Conservation (phyloP, 306 rosid genomes). For the Rubus idaeus region DNA sequence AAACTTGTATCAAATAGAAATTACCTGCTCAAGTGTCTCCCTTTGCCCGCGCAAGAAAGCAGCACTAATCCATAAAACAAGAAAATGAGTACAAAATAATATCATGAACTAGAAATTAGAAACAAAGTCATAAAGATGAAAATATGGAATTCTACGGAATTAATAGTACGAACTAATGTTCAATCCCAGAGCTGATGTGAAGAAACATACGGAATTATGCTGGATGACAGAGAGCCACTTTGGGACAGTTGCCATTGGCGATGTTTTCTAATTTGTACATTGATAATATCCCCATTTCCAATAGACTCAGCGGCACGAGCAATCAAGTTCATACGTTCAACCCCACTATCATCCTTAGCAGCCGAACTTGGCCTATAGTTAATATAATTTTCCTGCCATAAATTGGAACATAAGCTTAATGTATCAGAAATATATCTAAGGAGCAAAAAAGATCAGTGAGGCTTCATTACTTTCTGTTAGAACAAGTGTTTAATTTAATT, state of each 20-base stretch:
- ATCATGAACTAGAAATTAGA: conserved; percentile 16
- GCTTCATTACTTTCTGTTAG: not conserved
- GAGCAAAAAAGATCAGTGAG: not conserved
- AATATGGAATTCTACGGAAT: not conserved
- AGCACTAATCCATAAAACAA: conserved; percentile 50
- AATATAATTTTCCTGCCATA: conserved; percentile 85
- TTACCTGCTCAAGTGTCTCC: conserved; percentile 79
- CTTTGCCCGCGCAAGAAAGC: conserved; percentile 82
- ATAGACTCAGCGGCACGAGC: conserved; percentile 94
- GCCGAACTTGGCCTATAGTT: conserved; percentile 75
- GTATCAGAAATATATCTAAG: not conserved
- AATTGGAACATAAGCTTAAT: conserved; percentile 3
- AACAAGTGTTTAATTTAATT: not conserved
- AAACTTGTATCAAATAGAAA: conserved; percentile 27
- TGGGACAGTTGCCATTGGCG: conserved; percentile 99
- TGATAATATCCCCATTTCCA: conserved; percentile 87
- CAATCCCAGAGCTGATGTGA: conserved; percentile 19
- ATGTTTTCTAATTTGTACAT: conserved; percentile 90
- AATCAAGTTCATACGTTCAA: conserved; percentile 76
- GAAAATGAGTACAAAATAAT: conserved; percentile 20
- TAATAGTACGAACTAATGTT: not conserved
- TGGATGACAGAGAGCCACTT: conserved; percentile 69
- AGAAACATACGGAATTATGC: conserved; percentile 81
- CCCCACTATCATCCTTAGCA: conserved; percentile 71
- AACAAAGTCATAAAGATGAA: conserved; percentile 7